Conservation (phyloP, 768 basidiomycete species). For the Tephrocybe sp. region DNA sequence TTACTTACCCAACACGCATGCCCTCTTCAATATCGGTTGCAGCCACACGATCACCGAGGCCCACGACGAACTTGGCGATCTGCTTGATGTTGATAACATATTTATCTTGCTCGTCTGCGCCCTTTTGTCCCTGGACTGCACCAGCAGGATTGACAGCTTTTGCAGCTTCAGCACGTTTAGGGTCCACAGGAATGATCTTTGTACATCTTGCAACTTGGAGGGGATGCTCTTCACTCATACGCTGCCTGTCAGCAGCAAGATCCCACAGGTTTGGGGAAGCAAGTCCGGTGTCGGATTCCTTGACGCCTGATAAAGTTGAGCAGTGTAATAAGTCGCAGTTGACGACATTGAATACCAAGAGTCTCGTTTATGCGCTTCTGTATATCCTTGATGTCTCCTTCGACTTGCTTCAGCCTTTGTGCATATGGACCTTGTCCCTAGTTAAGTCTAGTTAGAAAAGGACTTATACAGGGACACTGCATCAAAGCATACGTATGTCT, state of each 20-base stretch:
- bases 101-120: conserved; percentile 98
- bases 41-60: conserved; percentile 92
- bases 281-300: conserved; percentile 97
- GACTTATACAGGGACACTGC: not conserved
- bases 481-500: conserved; percentile 78
- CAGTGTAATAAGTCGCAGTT: not conserved
- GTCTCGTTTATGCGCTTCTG: conserved; percentile 98
- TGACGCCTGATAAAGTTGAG: conserved; percentile 60
- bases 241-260: conserved; percentile 85
- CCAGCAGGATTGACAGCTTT: conserved; percentile 76
- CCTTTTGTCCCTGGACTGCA: conserved; percentile 84
- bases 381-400: conserved; percentile 90
- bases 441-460: not conserved
- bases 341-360: conserved; percentile 58
- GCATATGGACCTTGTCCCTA: conserved; percentile 99
- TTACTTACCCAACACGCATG: conserved; percentile 96
- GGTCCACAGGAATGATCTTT: conserved; percentile 90
- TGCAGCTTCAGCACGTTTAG: conserved; percentile 72
- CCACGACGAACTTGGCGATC: conserved; percentile 99
- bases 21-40: conserved; percentile 99
- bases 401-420: conserved; percentile 79
- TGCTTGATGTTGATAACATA: conserved; percentile 99
- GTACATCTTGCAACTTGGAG: conserved; percentile 97
- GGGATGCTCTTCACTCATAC: conserved; percentile 91
- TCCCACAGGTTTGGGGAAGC: conserved; percentile 98